phyloP scores from a whole-genome alignment of 2,329 filamentous ascomycete species.

The Apiospora kogelbergensis region DNA sequence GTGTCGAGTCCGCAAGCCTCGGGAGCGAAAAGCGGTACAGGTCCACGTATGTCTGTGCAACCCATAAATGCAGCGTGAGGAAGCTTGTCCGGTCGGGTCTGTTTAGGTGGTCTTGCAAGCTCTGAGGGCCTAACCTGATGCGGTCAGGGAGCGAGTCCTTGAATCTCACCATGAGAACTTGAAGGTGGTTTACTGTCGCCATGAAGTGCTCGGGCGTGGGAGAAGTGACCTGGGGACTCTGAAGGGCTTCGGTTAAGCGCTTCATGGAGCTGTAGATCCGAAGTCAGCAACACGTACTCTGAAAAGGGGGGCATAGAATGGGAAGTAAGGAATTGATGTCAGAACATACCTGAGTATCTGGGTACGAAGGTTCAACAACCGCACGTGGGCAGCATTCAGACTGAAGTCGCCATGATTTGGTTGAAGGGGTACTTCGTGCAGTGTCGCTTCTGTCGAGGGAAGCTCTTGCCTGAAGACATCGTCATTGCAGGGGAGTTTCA shows the following conservation, averaged over 20 bases:
- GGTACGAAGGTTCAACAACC: conserved; percentile 14
- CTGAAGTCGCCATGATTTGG: conserved; percentile 12
- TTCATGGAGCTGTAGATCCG: neutral
- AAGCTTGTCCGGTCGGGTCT: conserved; percentile 15
- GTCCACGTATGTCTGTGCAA: conserved; percentile 9
- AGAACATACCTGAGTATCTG: conserved; percentile 14
- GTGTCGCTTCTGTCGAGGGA: conserved; percentile 12
- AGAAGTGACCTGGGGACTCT: neutral
- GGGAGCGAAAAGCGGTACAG: conserved; percentile 8
- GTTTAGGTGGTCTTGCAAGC: conserved; percentile 10
- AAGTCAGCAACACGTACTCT: neutral
- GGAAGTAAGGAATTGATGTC: neutral
- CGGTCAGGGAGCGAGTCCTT: conserved; percentile 14
- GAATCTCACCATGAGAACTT: conserved; percentile 12
- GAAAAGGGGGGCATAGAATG: neutral
- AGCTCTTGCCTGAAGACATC: conserved; percentile 12
- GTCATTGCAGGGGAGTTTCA: conserved; percentile 13
- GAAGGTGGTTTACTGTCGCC: conserved; percentile 14
- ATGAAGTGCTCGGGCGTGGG: conserved; percentile 9
- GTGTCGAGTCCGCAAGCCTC: neutral
- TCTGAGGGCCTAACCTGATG: conserved; percentile 8
- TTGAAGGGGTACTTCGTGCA: conserved; percentile 8
- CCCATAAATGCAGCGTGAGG: conserved; percentile 10
- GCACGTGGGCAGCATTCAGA: conserved; percentile 14
- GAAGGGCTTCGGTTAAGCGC: neutral